Evolutionary conservation across 2,329 filamentous ascomycete species (phyloP).

Genomic region (Ascochyta fabae): DNA sequence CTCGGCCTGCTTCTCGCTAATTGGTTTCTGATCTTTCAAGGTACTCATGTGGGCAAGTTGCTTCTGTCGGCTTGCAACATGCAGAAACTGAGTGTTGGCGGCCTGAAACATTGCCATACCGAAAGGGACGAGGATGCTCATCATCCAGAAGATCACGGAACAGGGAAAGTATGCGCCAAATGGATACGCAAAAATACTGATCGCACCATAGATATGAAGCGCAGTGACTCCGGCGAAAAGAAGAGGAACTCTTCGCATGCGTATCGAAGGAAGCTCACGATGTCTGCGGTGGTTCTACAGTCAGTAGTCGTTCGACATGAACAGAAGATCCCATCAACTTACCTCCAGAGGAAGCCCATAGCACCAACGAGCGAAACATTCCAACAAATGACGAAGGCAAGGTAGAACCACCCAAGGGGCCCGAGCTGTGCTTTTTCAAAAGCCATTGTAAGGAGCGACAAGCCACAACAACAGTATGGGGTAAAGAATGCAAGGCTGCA

Average conservation of each 20-base stretch:
- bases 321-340: neutral
- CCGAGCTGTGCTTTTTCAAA: slow-evolving; percentile 16
- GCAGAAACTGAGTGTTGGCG: slow-evolving; percentile 45
- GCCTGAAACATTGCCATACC: slow-evolving; percentile 44
- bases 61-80: slow-evolving; percentile 43
- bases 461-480: slow-evolving; percentile 6
- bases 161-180: slow-evolving; percentile 35
- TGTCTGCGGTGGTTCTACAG: slow-evolving; percentile 8
- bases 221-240: slow-evolving; percentile 33
- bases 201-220: slow-evolving; percentile 37
- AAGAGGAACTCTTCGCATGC: slow-evolving; percentile 40
- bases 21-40: slow-evolving; percentile 29
- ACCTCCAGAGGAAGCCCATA: slow-evolving; percentile 30
- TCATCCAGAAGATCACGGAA: slow-evolving; percentile 40
- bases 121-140: slow-evolving; percentile 41
- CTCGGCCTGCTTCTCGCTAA: slow-evolving; percentile 34
- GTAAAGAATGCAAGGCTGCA: slow-evolving; percentile 10
- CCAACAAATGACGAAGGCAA: slow-evolving; percentile 17
- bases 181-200: slow-evolving; percentile 34
- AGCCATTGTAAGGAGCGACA: slow-evolving; percentile 18
- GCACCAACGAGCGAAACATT: slow-evolving; percentile 12
- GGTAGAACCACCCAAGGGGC: slow-evolving; percentile 20
- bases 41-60: slow-evolving; percentile 36
- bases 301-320: neutral
- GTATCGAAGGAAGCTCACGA: slow-evolving; percentile 39